phyloP scores from a whole-genome alignment of 352 stramenopile genomes.

The Phytopythium mirpurense region DNA sequence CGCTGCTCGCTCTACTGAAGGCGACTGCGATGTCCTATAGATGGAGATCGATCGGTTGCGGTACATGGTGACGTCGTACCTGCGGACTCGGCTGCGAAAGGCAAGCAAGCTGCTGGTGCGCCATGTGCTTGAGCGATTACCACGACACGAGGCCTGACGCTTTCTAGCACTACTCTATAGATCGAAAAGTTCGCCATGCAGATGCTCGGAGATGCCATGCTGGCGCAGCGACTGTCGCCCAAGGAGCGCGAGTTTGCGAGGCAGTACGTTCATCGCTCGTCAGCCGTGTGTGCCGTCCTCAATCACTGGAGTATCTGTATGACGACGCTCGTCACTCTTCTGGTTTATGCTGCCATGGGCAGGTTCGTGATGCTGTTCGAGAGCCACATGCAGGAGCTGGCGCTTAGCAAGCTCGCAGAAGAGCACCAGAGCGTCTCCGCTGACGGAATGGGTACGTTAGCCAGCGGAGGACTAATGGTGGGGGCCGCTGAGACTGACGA shows the following conservation, averaged over 20 bases:
- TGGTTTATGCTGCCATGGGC: not conserved
- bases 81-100: constrained; percentile 73
- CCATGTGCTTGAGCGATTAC: not conserved
- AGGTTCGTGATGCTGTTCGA: constrained; percentile 62
- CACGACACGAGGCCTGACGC: too few species aligned
- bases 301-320: too few species aligned
- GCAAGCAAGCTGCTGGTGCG: constrained; percentile 9
- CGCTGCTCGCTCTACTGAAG: not conserved
- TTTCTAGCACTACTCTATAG: too few species aligned
- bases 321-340: too few species aligned
- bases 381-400: constrained; percentile 66
- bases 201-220: constrained; percentile 38
- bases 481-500: not conserved
- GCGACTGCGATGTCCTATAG: constrained; percentile 12
- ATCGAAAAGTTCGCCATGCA: constrained; percentile 75
- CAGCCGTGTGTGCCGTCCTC: too few species aligned
- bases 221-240: constrained; percentile 53
- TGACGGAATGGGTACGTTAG: constrained; percentile 63
- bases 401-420: constrained; percentile 50
- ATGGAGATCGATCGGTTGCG: constrained; percentile 87
- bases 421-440: constrained; percentile 49
- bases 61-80: constrained; percentile 81
- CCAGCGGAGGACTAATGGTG: too few species aligned
- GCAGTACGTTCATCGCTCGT: constrained; percentile 32
- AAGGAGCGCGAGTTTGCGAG: constrained; percentile 74